Percentiles rank a stretch among this genome's conserved stretches.
phyloP scores from a whole-genome alignment of 805 yeast species.

The Saccharomycopsis malanga region DNA sequence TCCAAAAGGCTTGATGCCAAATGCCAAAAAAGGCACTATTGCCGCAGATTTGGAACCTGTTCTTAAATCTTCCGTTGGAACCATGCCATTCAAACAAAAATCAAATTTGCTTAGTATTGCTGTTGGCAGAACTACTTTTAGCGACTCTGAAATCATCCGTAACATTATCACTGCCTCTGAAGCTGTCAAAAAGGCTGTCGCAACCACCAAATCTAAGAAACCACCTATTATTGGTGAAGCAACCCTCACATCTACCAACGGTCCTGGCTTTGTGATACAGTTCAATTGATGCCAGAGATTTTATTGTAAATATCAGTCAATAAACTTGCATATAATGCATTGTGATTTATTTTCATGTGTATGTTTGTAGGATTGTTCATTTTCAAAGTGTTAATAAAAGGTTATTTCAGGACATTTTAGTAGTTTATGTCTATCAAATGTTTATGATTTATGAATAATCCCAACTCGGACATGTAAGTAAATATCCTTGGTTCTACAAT shows the following conservation, averaged over 20 bases:
- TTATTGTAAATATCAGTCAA: no score
- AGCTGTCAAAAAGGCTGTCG: conserved; percentile 48
- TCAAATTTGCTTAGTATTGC: conserved; percentile 55
- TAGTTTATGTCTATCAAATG: no score
- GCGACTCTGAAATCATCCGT: conserved; percentile 65
- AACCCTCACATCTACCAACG: conserved; percentile 59
- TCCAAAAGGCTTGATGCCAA: conserved; percentile 85
- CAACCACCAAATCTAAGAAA: conserved; percentile 55
- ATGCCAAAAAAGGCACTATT: conserved; percentile 79
- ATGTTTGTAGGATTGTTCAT: no score
- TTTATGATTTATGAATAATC: no score
- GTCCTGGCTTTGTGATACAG: conserved; percentile 72
- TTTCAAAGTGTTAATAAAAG: no score
- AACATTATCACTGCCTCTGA: conserved; percentile 63
- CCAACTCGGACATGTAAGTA: no score
- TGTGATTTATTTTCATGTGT: no score
- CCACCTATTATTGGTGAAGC: conserved; percentile 68
- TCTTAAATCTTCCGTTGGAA: conserved; percentile 52
- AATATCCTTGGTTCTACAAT: no score
- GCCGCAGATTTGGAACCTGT: conserved; percentile 52
- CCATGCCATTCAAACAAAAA: conserved; percentile 73
- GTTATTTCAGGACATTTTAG: no score
- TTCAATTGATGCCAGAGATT: no score
- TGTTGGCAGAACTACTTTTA: conserved; percentile 69
- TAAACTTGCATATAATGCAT: no score